Percentiles rank a stretch among this genome's conserved stretches.
Evolutionary conservation across 169 alveolate species (phyloP).

Genomic region (Eimeria brunetti): DNA sequence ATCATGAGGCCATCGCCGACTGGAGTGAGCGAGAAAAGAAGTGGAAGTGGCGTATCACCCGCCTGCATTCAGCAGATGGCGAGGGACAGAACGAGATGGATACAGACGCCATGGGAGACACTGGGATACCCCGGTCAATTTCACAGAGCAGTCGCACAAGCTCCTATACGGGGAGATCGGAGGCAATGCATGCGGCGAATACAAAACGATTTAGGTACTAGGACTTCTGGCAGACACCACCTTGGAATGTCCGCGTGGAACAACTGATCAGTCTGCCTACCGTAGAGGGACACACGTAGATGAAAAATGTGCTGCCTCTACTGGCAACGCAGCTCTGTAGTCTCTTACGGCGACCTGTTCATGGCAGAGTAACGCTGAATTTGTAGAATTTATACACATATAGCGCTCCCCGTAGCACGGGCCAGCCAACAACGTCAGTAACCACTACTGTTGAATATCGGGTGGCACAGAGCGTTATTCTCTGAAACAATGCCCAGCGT

Average conservation of each 20-base stretch:
- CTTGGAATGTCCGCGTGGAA: neutral
- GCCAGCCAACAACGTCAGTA: neutral
- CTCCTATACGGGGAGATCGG: conserved; percentile 66
- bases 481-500: neutral
- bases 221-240: neutral
- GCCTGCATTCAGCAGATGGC: conserved; percentile 21
- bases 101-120: conserved; percentile 14
- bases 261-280: neutral
- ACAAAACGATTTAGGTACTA: conserved; percentile 67
- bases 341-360: neutral
- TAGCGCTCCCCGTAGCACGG: neutral
- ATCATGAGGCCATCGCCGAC: conserved; percentile 52
- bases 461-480: neutral
- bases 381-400: neutral
- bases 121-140: conserved; percentile 43
- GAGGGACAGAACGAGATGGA: conserved; percentile 22
- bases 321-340: neutral
- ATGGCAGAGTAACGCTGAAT: neutral
- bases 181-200: conserved; percentile 74
- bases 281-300: neutral
- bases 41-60: conserved; percentile 57
- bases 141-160: conserved; percentile 71
- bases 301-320: neutral
- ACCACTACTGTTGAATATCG: neutral
- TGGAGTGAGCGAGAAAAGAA: conserved; percentile 13